phyloP scores from a whole-genome alignment of 23 red algal species.

The Gracilariopsis chorda region DNA sequence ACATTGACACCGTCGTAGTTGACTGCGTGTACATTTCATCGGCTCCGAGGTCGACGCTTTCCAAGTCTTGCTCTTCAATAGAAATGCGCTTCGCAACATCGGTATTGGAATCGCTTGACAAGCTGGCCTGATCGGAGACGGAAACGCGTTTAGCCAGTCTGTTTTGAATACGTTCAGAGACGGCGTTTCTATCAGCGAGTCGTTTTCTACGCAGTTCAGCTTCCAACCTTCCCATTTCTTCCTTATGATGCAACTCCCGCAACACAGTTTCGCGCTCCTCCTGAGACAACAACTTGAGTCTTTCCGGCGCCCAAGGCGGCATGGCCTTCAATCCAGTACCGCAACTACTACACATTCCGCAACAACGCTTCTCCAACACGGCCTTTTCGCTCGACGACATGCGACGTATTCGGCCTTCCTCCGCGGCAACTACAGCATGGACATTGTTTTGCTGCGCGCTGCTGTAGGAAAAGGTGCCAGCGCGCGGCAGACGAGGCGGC shows the following conservation, averaged over 20 bases:
- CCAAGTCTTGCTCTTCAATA: neutral
- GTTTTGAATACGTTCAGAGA: neutral
- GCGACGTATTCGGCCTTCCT: neutral
- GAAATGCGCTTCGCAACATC: neutral
- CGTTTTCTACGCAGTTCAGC: conserved; percentile 39
- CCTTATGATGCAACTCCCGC: conserved; percentile 42
- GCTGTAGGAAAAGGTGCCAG: conserved; percentile 55
- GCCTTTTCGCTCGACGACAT: neutral
- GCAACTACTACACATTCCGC: conserved; percentile 60
- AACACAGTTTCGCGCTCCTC: conserved; percentile 22
- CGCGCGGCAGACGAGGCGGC: conserved; percentile 24
- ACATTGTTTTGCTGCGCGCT: neutral
- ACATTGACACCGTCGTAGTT: neutral
- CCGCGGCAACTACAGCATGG: neutral
- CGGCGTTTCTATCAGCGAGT: neutral
- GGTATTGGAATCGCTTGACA: neutral
- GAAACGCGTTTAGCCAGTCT: neutral
- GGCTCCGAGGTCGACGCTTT: conserved; percentile 27
- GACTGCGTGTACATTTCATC: neutral
- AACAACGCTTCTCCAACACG: neutral
- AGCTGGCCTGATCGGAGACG: neutral
- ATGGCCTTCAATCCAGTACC: conserved; percentile 1
- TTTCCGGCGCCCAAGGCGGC: conserved; percentile 66
- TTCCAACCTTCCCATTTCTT: conserved; percentile 49
- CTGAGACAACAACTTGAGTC: conserved; percentile 19